These are phyloP conservation scores for Barbarea vulgaris DNA, from an alignment of 345 rosid species.

Conservation along the genomic window DNA sequence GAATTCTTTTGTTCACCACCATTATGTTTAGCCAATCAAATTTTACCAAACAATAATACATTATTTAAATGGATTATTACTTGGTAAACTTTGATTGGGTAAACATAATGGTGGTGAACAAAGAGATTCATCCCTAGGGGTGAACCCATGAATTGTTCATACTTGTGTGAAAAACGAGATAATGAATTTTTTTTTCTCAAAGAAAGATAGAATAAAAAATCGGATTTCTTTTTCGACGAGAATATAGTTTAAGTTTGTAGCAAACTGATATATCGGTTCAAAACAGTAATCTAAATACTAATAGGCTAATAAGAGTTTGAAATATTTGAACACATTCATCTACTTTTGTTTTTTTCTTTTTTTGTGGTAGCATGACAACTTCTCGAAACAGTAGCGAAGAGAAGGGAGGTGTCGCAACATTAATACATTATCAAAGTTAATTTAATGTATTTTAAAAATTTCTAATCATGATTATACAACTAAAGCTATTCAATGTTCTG, in stretches of 20 bases:
- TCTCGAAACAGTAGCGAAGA: not conserved
- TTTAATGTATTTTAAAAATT: not conserved
- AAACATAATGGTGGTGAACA: no score
- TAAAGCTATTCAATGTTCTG: slow-evolving; percentile 23
- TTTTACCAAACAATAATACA: no score
- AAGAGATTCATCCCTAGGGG: no score
- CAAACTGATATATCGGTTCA: not conserved
- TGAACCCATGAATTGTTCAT: no score
- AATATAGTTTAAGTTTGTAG: not conserved
- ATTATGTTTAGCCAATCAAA: no score
- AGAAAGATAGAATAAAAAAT: not conserved
- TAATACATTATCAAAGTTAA: not conserved
- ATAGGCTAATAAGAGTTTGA: not conserved
- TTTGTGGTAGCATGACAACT: not conserved
- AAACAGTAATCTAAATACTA: not conserved
- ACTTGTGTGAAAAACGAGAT: not conserved
- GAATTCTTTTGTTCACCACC: no score
- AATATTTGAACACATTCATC: not conserved
- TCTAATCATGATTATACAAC: not conserved
- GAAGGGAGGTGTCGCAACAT: not conserved
- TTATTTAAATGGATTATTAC: no score
- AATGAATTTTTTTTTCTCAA: not conserved
- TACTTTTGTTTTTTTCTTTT: not conserved
- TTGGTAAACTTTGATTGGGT: no score
- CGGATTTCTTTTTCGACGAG: not conserved